These are phyloP conservation scores for Mycena kentingensis DNA, from an alignment of 768 basidiomycete species.

Conservation along the genomic window DNA sequence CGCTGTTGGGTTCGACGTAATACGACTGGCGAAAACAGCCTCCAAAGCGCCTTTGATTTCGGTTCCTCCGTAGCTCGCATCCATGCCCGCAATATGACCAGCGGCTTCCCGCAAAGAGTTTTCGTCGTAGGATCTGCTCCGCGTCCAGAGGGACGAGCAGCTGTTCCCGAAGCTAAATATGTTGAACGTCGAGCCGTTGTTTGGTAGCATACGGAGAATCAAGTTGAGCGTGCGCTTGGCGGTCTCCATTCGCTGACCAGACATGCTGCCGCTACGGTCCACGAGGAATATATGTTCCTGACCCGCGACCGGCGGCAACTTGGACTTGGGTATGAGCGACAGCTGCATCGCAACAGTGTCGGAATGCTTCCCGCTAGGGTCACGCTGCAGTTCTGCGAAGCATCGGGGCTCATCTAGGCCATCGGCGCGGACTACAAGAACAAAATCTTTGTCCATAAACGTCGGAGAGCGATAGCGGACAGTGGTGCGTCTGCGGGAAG, in stretches of 20 bases:
- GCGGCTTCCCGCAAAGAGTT: slow-evolving; percentile 39
- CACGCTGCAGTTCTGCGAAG: slow-evolving; percentile 48
- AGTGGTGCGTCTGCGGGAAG: slow-evolving; percentile 43
- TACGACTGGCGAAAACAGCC: slow-evolving; percentile 38
- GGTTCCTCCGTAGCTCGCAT: slow-evolving; percentile 52
- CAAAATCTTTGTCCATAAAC: slow-evolving; percentile 52
- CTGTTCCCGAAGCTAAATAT: slow-evolving; percentile 53
- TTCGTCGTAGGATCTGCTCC: slow-evolving; percentile 36
- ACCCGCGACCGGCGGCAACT: slow-evolving; percentile 39
- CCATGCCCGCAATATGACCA: slow-evolving; percentile 43
- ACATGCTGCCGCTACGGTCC: slow-evolving; percentile 62
- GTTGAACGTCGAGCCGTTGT: slow-evolving; percentile 49
- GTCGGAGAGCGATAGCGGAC: slow-evolving; percentile 41
- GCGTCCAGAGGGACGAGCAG: slow-evolving; percentile 36
- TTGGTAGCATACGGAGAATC: slow-evolving; percentile 52
- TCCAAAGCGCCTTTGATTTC: slow-evolving; percentile 47
- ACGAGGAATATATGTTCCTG: slow-evolving; percentile 67
- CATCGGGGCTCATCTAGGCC: slow-evolving; percentile 57
- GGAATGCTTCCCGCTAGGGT: slow-evolving; percentile 21
- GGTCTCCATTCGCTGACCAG: slow-evolving; percentile 38
- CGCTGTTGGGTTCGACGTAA: slow-evolving; percentile 40
- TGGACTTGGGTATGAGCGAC: slow-evolving; percentile 55
- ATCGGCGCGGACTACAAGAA: slow-evolving; percentile 49
- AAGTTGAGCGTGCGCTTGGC: slow-evolving; percentile 50
- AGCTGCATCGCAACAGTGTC: slow-evolving; percentile 53